Percentiles rank a stretch among this genome's conserved stretches.
These are phyloP conservation scores for Lachnellula suecica DNA, from an alignment of 2,329 filamentous ascomycete genomes.

Conservation along the genomic window DNA sequence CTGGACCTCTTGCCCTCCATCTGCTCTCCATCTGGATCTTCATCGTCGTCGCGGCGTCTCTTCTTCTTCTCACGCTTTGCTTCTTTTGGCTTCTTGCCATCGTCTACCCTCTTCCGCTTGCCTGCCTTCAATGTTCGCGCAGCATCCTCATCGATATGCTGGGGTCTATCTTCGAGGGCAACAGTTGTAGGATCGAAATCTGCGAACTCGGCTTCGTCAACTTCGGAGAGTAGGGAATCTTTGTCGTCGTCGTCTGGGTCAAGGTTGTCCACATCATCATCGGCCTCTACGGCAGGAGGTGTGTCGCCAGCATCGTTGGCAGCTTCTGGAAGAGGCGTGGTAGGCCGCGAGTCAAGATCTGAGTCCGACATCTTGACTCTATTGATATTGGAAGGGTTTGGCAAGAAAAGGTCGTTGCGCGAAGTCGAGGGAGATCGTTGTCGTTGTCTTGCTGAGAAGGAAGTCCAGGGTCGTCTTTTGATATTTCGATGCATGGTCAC, in stretches of 20 bases:
- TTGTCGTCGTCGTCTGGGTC: conserved; percentile 22
- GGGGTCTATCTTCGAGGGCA: conserved; percentile 60
- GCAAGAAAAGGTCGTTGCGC: not conserved
- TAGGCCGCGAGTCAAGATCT: conserved; percentile 20
- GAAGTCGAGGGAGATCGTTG: not conserved
- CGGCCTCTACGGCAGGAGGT: conserved; percentile 23
- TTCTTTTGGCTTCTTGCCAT: conserved; percentile 69
- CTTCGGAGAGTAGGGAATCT: conserved; percentile 56
- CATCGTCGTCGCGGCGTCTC: conserved; percentile 51
- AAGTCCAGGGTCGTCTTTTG: conserved; percentile 1
- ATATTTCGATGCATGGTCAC: not conserved
- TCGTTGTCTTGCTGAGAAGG: not conserved
- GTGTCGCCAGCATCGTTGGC: conserved; percentile 18
- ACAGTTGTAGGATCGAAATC: conserved; percentile 67
- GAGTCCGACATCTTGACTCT: conserved; percentile 28
- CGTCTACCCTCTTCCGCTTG: conserved; percentile 64
- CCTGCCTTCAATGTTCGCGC: conserved; percentile 62
- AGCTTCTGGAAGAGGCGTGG: conserved; percentile 23
- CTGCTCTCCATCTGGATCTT: conserved; percentile 47
- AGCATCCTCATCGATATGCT: conserved; percentile 64
- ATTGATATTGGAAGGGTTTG: not conserved
- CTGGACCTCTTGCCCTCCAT: conserved; percentile 52
- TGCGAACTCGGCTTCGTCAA: conserved; percentile 68
- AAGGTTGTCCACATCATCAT: conserved; percentile 31
- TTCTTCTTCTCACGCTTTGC: conserved; percentile 68